Conservation (phyloP, 2,329 filamentous ascomycete species). For the Ceratocystis diversiconidia region DNA sequence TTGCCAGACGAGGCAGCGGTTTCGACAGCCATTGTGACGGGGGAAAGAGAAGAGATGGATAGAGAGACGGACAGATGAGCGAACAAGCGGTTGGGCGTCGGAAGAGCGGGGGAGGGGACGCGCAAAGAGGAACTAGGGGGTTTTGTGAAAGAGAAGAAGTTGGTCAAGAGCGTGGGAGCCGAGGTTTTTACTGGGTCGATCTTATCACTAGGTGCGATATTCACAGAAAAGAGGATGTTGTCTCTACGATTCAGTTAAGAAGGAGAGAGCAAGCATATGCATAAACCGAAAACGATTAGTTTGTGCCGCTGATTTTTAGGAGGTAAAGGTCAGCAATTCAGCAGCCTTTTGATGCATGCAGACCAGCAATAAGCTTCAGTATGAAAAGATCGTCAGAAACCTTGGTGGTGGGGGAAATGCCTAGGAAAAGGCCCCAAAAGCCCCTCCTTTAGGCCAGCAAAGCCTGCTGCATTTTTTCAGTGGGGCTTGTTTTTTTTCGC, state of each 20-base stretch:
- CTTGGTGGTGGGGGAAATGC: neutral
- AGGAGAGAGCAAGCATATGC: neutral
- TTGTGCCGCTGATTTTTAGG: neutral
- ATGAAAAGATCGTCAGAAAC: neutral
- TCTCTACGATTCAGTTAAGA: constrained; percentile 9
- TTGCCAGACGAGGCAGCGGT: constrained; percentile 13
- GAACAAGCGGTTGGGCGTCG: neutral
- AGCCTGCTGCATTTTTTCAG: constrained; percentile 1
- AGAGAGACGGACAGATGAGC: neutral
- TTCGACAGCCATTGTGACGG: constrained; percentile 17
- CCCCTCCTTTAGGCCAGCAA: neutral
- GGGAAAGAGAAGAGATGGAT: neutral
- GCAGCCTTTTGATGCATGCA: neutral
- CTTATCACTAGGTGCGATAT: neutral
- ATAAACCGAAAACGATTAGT: neutral
- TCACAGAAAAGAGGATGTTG: neutral
- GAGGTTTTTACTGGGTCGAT: neutral
- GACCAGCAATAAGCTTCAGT: neutral
- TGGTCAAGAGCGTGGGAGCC: constrained; percentile 1
- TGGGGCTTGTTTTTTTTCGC: constrained; percentile 5
- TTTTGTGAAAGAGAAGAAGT: neutral
- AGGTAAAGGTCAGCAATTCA: neutral
- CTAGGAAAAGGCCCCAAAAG: neutral
- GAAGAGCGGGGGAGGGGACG: neutral
- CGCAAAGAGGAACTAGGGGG: neutral